Evolutionary conservation across 2,329 filamentous ascomycete species (phyloP).

Genomic region (Ophiocordyceps australis): DNA sequence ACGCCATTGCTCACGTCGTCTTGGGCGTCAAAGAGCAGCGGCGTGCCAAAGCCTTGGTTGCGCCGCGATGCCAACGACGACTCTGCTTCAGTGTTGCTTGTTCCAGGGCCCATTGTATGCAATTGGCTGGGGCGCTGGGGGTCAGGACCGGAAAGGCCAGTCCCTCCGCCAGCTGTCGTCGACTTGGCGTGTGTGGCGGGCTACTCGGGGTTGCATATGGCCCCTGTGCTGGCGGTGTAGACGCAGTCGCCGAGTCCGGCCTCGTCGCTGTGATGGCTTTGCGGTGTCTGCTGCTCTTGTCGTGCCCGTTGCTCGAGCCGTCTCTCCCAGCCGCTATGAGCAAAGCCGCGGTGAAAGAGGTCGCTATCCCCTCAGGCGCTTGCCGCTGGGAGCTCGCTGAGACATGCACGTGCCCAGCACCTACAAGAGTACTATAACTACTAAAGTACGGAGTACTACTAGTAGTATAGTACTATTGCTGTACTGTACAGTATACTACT

Average conservation of each 20-base stretch:
- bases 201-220: slow-evolving; percentile 10
- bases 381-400: slow-evolving; percentile 3
- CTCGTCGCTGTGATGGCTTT: slow-evolving; percentile 5
- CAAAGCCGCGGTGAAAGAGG: too few species aligned
- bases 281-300: slow-evolving; percentile 3
- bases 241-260: slow-evolving; percentile 3
- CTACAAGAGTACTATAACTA: too few species aligned
- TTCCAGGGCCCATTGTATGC: slow-evolving; percentile 14
- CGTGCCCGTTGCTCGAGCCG: too few species aligned
- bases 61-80: too few species aligned
- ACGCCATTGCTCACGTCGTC: slow-evolving; percentile 7
- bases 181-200: slow-evolving; percentile 5
- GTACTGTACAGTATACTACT: too few species aligned
- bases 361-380: not conserved
- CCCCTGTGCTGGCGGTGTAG: too few species aligned
- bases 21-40: slow-evolving; percentile 6
- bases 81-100: slow-evolving; percentile 12
- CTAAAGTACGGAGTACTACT: too few species aligned
- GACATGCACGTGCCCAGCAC: too few species aligned
- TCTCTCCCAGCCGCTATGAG: too few species aligned
- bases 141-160: slow-evolving; percentile 10
- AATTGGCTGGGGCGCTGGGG: slow-evolving; percentile 5
- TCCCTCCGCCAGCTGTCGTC: slow-evolving; percentile 9
- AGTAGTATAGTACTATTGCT: too few species aligned
- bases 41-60: slow-evolving; percentile 4